Evolutionary conservation across 2,329 filamentous ascomycete genomes (phyloP).

Genomic region (Septoria petroselini): DNA sequence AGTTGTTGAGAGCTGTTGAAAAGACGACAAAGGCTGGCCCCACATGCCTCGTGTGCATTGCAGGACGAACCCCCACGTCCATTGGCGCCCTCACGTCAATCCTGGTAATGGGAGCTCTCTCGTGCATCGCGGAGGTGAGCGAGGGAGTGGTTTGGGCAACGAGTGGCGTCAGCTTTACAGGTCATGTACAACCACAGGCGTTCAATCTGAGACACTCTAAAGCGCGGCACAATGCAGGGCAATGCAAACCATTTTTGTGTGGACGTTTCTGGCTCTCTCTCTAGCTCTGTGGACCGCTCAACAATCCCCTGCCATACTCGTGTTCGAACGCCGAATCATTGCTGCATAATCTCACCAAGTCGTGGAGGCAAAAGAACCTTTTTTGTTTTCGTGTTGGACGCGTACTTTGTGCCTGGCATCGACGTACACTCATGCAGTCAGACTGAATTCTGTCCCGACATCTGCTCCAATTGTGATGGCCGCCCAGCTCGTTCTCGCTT

Average conservation of each 20-base stretch:
- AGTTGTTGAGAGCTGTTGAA: too few relatives aligned
- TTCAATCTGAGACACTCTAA: slow-evolving; percentile 4
- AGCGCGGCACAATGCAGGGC: neutral
- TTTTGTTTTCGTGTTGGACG: too few relatives aligned
- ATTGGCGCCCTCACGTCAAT: neutral
- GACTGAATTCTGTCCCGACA: slow-evolving; percentile 18
- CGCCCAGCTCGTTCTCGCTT: slow-evolving; percentile 20
- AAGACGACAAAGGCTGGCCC: too few relatives aligned
- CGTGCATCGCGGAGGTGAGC: neutral
- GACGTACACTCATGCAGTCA: slow-evolving; percentile 3
- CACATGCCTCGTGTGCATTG: neutral
- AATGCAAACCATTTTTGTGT: neutral
- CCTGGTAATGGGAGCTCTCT: neutral
- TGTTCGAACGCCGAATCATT: neutral
- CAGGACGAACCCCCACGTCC: neutral
- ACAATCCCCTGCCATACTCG: neutral
- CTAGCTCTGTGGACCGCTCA: neutral
- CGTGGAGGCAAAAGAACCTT: too few relatives aligned
- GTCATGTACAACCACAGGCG: neutral
- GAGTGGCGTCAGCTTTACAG: neutral
- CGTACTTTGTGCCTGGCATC: too few relatives aligned
- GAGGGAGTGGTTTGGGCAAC: neutral
- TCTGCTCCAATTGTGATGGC: slow-evolving; percentile 17
- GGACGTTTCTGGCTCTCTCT: neutral
- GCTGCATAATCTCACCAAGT: neutral